Evolutionary conservation across 768 basidiomycete species (phyloP).

Genomic region (Cystobasidium onofrii): DNA sequence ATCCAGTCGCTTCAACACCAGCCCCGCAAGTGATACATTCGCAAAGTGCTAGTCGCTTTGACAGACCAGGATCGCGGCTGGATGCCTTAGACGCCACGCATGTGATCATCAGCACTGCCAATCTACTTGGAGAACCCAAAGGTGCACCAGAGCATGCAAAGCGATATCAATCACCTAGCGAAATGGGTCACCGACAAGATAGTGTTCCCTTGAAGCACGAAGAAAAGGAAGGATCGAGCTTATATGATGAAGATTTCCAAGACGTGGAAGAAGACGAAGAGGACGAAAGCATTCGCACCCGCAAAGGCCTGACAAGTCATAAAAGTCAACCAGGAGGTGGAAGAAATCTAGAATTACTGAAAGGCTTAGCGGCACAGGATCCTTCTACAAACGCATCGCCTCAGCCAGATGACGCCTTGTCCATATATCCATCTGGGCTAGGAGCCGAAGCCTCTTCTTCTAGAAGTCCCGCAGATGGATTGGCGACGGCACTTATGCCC

Average conservation of each 20-base stretch:
- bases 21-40: slow-evolving; percentile 30
- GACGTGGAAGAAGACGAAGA: slow-evolving; percentile 23
- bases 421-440: neutral
- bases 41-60: neutral
- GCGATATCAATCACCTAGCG: slow-evolving; percentile 14
- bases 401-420: neutral
- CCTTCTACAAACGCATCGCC: neutral
- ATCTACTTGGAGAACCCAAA: neutral
- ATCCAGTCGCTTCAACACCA: slow-evolving; percentile 57
- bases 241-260: slow-evolving; percentile 22
- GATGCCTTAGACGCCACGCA: slow-evolving; percentile 58
- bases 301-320: slow-evolving; percentile 17
- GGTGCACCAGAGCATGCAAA: slow-evolving; percentile 37
- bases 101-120: slow-evolving; percentile 11
- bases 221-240: neutral
- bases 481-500: neutral
- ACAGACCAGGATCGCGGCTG: slow-evolving; percentile 54
- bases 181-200: slow-evolving; percentile 37
- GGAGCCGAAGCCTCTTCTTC: neutral
- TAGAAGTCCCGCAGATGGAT: neutral
- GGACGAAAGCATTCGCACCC: slow-evolving; percentile 23
- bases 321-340: slow-evolving; percentile 28
- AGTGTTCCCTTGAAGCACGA: slow-evolving; percentile 31
- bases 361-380: slow-evolving; percentile 13
- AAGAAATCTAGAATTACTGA: slow-evolving; percentile 14